Evolutionary conservation across 2,329 filamentous ascomycete genomes (phyloP), one percentile per base, ranked within the genome.

Genomic region (Acephala macrosclerotiorum): DNA sequence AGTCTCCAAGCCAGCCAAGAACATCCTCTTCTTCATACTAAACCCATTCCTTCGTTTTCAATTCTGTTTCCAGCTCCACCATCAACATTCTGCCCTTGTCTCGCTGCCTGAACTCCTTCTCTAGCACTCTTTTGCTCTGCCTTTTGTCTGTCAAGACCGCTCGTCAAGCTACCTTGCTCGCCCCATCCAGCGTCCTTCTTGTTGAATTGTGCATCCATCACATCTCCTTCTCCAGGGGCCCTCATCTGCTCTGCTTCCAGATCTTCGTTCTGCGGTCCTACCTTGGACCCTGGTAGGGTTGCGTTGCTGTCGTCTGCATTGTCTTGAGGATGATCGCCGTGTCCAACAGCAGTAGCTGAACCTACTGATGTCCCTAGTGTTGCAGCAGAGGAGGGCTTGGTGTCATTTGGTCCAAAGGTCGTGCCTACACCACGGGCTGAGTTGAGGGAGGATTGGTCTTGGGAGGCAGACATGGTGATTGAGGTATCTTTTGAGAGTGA

Each of bases 101-200:
- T 68, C 29, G 69, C 66, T 25, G 67, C 64, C 66, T 77, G 70
- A 36, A 76, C 70, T 18, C 71, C 66, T 33, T 75, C 74, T 57
- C 74, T 70, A 8, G 70, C 69, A 58, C 42, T 69, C 53, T 75
- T 71, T 64, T 77, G 75, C 67, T 77, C 75, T 40, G 62, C 70
- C 68, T 76, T 78, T 56, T 74, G 72, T 60, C 72, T 72, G 36
- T 76, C 75, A 64, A 77, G 60, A 66, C 72, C 66, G 60, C 68
- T 70, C 7, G 75, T 76, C 58, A 74, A 69, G 45, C 72, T 75
- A n/a, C 66, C 65, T 42, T 77, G 66, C 60, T 74, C 75, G 25
- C 74, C 75, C 73, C 74, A 76, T 20, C 75, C 75, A 1, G 72
- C 73, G 60, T 72, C 69, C 66, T 73, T 75, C 68, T 77, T 77